phyloP scores from a whole-genome alignment of 257 asterid genomes.

The Penstemon davidsonii region DNA sequence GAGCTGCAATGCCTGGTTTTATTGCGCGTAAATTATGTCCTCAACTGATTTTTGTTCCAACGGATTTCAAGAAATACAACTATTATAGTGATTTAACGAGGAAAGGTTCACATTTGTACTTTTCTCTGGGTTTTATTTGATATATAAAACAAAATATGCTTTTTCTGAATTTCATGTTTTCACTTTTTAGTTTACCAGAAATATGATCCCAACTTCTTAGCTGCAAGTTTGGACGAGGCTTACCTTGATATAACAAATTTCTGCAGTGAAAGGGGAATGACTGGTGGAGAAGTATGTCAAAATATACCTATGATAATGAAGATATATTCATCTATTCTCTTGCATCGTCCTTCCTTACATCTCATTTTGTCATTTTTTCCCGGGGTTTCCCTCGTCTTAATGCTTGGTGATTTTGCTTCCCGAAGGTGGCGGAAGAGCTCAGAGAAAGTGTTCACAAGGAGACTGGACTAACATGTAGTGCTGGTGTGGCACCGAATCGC shows the following conservation, averaged over 20 bases:
- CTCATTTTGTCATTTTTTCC: neutral
- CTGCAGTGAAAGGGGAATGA: constrained; percentile 68
- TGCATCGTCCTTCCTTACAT: constrained; percentile 12
- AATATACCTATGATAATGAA: constrained; percentile 13
- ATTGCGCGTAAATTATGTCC: constrained; percentile 94
- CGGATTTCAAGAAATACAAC: constrained; percentile 80
- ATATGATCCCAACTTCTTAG: constrained; percentile 79
- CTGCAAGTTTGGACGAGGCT: constrained; percentile 97
- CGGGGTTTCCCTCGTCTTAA: constrained; percentile 23
- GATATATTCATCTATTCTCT: constrained; percentile 13
- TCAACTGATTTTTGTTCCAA: constrained; percentile 70
- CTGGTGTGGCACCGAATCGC: constrained; percentile 92
- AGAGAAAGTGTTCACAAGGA: constrained; percentile 64
- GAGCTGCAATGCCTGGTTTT: constrained; percentile 99
- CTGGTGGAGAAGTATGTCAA: constrained; percentile 75
- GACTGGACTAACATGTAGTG: constrained; percentile 98
- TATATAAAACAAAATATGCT: neutral
- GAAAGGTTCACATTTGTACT: constrained; percentile 54
- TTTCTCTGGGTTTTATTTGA: constrained; percentile 25
- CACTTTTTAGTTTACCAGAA: constrained; percentile 65
- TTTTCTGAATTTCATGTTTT: constrained; percentile 30
- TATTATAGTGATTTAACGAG: constrained; percentile 81
- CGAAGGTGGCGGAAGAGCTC: constrained; percentile 86
- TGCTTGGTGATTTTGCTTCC: constrained; percentile 27
- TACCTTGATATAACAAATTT: constrained; percentile 82